Base-by-base conservation (phyloP, 2,329 filamentous ascomycete species). In the Alternaria triticimaculans region DNA sequence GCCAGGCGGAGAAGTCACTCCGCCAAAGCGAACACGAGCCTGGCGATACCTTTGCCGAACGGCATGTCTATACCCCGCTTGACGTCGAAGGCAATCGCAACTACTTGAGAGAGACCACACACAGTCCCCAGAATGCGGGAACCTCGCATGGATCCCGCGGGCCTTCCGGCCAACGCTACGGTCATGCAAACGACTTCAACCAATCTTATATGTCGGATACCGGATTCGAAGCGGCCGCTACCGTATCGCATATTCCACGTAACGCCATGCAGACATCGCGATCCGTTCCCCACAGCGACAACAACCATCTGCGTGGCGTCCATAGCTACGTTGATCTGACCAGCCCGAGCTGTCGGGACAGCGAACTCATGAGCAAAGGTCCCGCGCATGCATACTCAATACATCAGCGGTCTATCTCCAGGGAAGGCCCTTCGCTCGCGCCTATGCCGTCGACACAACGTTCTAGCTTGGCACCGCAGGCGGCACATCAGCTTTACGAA, bases 111-210 rank as follows among this genome's bases (percentile, higher is more conserved):
- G 45, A 64, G n/a, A 30, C 54, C 41, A 56, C 58, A 48, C 12
- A 45, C 12, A 14, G 14, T 20, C 26, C 23, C 4, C n/a, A 43
- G n/a, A 18, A 43, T 9, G 5, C 62, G 33, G 46, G 44, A 26
- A 6, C 57, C 30, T n/a, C 64, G 53, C 58, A 68, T 53, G 54
- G 56, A 1, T 53, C 33, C 30, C 45, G 60, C 25, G 56, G 55
- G 6, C 30, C 56, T 6, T 50, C 51, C 26, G 28, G 49, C 41
- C 55, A 59, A 12, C 49, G 21, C 4, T 45, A 53, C 45, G 56
- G 25, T 12, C 50, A 57, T 45, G 55, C 70, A 74, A 71, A 70
- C 69, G 60, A 63, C n/a, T 51, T 55, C 21, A 55, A 54, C 65
- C 72, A 71, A 63, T 58, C 54, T 53, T 46, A 41, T 15, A 20